Base-by-base conservation (phyloP, 192 early-diverging fungal genomes). In the Pecoramyces ruminantium region DNA sequence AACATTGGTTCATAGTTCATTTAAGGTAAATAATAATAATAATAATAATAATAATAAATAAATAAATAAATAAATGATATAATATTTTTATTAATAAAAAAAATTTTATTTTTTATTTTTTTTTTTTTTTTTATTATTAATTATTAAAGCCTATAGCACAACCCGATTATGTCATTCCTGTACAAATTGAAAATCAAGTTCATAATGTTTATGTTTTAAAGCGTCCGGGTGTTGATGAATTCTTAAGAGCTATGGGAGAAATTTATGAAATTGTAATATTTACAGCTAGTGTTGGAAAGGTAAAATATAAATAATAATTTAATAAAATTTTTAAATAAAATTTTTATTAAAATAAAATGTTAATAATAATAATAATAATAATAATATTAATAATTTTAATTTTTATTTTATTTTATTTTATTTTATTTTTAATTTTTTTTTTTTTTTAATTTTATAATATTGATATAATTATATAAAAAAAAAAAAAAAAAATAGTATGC, bases 131-230 rank as follows among this genome's bases (percentile, higher is more conserved):
- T n/a, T n/a, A n/a, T n/a, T n/a, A n/a, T n/a, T 34, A 34, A 34
- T 34, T 6, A 28, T 29, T 34, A 28, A 6, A 80, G 78, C 88
- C 89, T 38, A 91, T 93, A 9, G 86, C 92, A 34, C 87, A 95
- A 67, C 92, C 96, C 13, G 97, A 97, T 84, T 97, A 93, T 81
- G 87, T 96, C 29, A 94, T 99, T 58, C 95, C 96, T 4, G 96
- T 97, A 30, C 93, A 96, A 79, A 95, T 97, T 78, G 95, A 99
- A 81, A 92, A 90, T 78, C 91, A 93, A 83, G 88, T 92, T 38
- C 96, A 99, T 85, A 95, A 92, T 84, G 97, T 97, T 27, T 97
- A 96, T 86, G 97, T 99, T 29, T 88, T 96, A 85, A 97, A 97
- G 85, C 91, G 97, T 67, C 97, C 97, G 2, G 95, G 96, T n/a